Conservation (phyloP, 306 rosid species). For the Psophocarpus tetragonolobus region DNA sequence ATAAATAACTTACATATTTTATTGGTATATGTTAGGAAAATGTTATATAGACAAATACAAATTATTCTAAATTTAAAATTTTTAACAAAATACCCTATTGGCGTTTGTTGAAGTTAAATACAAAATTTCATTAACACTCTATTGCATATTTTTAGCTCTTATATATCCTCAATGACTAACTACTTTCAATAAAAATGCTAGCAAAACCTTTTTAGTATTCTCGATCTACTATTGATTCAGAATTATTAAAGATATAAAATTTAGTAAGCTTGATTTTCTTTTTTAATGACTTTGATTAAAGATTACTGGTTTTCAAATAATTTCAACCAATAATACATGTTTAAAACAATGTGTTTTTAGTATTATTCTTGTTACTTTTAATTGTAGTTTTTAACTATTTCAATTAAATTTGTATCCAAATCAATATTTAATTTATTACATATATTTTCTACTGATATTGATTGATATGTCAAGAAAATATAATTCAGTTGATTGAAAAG, state of each 20-base stretch:
- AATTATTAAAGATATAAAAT: too few species aligned
- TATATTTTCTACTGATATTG: background rate
- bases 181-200: too few species aligned
- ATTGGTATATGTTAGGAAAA: background rate
- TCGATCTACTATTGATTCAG: too few species aligned
- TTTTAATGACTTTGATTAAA: too few species aligned
- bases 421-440: background rate
- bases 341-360: too few species aligned
- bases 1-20: background rate
- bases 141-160: background rate
- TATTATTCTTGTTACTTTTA: too few species aligned
- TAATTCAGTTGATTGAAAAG: too few species aligned
- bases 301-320: too few species aligned
- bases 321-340: too few species aligned
- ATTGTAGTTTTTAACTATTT: background rate
- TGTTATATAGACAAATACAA: background rate
- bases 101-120: background rate
- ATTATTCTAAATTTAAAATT: background rate
- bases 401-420: background rate
- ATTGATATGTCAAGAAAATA: too few species aligned
- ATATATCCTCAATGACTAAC: background rate
- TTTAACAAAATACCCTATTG: background rate
- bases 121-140: background rate
- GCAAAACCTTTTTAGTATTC: too few species aligned
- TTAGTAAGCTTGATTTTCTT: too few species aligned